Evolutionary conservation across 2,329 filamentous ascomycete genomes (phyloP), one percentile per base, ranked within the genome.

Genomic region (Fusarium hostae): DNA sequence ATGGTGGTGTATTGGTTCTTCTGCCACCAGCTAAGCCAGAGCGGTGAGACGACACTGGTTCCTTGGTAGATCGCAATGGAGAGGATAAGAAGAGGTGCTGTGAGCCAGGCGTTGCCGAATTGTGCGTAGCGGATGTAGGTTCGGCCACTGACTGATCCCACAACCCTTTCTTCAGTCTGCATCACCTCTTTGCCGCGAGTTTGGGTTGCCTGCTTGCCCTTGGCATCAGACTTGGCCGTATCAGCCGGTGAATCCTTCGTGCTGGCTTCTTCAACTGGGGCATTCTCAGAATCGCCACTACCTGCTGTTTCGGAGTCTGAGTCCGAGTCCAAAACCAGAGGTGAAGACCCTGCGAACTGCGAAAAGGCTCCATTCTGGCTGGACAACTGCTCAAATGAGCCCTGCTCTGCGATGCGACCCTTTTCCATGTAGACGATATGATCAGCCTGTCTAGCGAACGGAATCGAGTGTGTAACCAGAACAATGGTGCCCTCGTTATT

Each of bases 21-120:
- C 4, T 70, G 67, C 67, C 67, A 71, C 67, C 67, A 70, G 41
- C 67, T 68, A 1, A 70, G 41, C 67, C 67, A 70, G 0, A 70
- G 67, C 0, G 67, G 67, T 4, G 67, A 70, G 4, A 70, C 67
- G 3, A 70, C 54, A 5, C 67, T 70, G 11, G 61, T 62, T 6
- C 67, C 67, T 37, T 70, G 67, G 2, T 63, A 70, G 16, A 70
- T 50, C 1, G 54, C 13, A 20, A 70, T 70, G 1, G 67, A 71
- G 0, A 48, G 20, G 3, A 68, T 26, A 2, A 71, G 64, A 2
- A 70, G 61, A 30, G 67, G 67, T 1, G 44, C 56, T 0, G 67
- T 70, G 2, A 70, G 30, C 40, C 52, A 63, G 1, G 67, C 67
- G 41, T 70, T 70, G 8, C 67, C 67, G 5, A 70, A 62, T 6